Conservation (phyloP, 352 stramenopile species). For the Phytophthora citrophthora region DNA sequence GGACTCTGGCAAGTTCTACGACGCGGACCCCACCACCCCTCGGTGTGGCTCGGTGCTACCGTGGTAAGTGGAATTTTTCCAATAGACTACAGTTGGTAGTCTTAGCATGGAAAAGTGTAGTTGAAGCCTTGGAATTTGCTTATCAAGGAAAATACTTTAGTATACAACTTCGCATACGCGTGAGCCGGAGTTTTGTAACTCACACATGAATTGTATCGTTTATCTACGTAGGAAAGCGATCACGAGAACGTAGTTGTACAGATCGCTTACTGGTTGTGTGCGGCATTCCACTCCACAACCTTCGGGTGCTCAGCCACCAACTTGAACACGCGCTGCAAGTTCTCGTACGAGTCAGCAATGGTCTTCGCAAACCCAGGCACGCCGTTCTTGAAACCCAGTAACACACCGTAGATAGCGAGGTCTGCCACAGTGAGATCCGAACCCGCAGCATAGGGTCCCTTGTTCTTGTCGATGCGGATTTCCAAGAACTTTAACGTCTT, state of each 20-base stretch:
- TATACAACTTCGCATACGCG: too few relatives aligned
- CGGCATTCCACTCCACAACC: conserved; percentile 63
- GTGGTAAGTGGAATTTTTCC: neutral
- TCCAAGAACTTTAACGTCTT: conserved; percentile 53
- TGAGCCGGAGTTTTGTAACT: neutral
- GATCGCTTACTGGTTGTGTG: conserved; percentile 29
- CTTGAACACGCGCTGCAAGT: conserved; percentile 48
- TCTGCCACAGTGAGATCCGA: conserved; percentile 55
- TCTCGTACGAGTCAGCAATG: conserved; percentile 41
- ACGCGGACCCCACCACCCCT: conserved; percentile 2
- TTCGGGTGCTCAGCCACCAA: conserved; percentile 52
- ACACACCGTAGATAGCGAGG: conserved; percentile 50
- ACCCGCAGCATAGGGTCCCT: conserved; percentile 41
- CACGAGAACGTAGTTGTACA: neutral
- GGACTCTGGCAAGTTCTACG: conserved; percentile 2
- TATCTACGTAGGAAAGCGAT: conserved; percentile 1
- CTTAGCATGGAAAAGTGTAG: neutral
- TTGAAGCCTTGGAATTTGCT: neutral
- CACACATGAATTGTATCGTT: conserved; percentile 9
- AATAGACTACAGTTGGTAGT: too few relatives aligned
- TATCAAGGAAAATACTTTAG: too few relatives aligned
- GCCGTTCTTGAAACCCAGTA: conserved; percentile 46
- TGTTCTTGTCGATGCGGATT: conserved; percentile 50
- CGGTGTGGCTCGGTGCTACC: neutral
- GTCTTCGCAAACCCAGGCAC: conserved; percentile 33